Conservation (phyloP, 2,329 filamentous ascomycete genomes). For the Xylaria sp. region DNA sequence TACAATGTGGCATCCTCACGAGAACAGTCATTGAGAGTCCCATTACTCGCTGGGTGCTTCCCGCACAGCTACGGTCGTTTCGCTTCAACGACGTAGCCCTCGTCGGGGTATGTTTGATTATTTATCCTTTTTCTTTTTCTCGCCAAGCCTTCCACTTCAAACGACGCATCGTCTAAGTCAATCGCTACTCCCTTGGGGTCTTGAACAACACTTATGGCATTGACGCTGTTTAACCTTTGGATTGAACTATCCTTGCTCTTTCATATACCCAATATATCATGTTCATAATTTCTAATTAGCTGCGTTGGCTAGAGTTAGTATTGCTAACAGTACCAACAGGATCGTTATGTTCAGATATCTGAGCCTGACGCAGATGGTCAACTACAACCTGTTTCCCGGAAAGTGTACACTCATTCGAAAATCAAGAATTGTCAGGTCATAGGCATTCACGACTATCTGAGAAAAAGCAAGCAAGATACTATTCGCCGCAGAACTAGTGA, state of each 20-base stretch:
- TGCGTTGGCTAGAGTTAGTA: not conserved
- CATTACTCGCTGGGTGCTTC: slow-evolving; percentile 75
- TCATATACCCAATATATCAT: not conserved
- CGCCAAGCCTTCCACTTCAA: not conserved
- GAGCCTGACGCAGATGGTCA: slow-evolving; percentile 73
- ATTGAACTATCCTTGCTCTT: not conserved
- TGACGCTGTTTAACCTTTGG: not conserved
- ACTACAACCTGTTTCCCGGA: slow-evolving; percentile 76
- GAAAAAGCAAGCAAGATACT: slow-evolving; percentile 35
- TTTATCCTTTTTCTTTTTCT: slow-evolving; percentile 19
- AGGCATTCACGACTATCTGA: slow-evolving; percentile 56
- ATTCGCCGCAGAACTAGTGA: slow-evolving; percentile 41
- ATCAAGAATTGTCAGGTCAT: slow-evolving; percentile 83
- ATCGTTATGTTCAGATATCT: slow-evolving; percentile 80
- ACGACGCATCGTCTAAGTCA: not conserved
- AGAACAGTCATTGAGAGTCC: slow-evolving; percentile 80
- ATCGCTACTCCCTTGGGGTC: too few relatives aligned
- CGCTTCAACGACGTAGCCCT: slow-evolving; percentile 83
- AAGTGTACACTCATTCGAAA: slow-evolving; percentile 76
- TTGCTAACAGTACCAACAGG: slow-evolving; percentile 52
- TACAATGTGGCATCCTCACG: slow-evolving; percentile 74
- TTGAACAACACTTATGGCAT: too few relatives aligned
- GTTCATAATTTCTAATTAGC: not conserved
- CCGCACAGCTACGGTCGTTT: slow-evolving; percentile 75
- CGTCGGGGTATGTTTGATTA: slow-evolving; percentile 68